Conservation (phyloP, 2,329 filamentous ascomycete species). For the Beauveria bassiana region DNA sequence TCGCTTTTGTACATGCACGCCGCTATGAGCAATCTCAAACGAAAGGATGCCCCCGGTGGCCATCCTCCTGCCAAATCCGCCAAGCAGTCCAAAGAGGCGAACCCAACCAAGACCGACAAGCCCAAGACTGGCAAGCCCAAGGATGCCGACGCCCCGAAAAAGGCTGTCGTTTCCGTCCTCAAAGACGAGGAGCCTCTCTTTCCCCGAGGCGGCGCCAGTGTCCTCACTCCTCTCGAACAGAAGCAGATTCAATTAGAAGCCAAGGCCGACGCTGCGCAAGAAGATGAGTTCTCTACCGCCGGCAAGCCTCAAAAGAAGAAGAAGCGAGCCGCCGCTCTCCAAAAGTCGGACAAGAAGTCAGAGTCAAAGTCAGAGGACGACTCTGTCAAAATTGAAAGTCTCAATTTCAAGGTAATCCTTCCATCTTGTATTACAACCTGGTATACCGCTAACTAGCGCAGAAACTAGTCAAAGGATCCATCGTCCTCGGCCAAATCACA, state of each 20-base stretch:
- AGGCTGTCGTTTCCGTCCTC: conserved; percentile 36
- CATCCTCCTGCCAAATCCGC: conserved; percentile 41
- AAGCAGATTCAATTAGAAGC: conserved; percentile 95
- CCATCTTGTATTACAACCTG: neutral
- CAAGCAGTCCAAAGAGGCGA: conserved; percentile 37
- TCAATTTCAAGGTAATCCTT: conserved; percentile 72
- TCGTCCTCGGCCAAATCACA: conserved; percentile 80
- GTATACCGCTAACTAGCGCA: conserved; percentile 27
- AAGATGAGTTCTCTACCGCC: conserved; percentile 58
- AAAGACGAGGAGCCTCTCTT: conserved; percentile 84
- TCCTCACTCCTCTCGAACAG: conserved; percentile 87
- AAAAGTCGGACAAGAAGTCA: conserved; percentile 45
- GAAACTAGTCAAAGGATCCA: conserved; percentile 76
- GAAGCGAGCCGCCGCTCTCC: conserved; percentile 47
- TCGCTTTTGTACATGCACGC: conserved; percentile 19
- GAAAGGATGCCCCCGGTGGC: conserved; percentile 49
- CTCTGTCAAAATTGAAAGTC: conserved; percentile 67
- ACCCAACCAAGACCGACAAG: conserved; percentile 39
- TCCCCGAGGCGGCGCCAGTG: conserved; percentile 82
- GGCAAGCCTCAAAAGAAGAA: conserved; percentile 42
- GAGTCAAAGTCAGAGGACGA: conserved; percentile 39
- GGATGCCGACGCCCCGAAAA: conserved; percentile 21
- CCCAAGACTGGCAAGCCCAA: neutral
- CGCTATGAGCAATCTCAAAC: conserved; percentile 49
- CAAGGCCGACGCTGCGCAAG: conserved; percentile 83